A percentile compares a stretch with the other conserved stretches of the same genome.
phyloP scores from a whole-genome alignment of 768 basidiomycete genomes.

The Steccherinum ochraceum region DNA sequence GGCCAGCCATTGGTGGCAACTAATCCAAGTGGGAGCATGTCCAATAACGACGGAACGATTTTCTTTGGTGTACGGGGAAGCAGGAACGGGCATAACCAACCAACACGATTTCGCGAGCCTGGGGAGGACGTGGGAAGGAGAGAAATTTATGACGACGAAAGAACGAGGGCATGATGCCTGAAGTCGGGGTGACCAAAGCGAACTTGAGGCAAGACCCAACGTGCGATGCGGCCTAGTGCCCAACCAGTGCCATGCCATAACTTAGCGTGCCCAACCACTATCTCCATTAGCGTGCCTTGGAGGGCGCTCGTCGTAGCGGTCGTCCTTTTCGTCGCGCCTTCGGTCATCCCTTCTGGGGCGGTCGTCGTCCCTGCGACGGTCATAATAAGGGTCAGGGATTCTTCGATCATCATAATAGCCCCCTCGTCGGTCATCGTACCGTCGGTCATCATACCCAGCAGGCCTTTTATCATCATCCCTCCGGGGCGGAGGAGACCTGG shows the following conservation, averaged over 20 bases:
- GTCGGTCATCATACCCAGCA: slow-evolving; percentile 91
- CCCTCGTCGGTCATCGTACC: slow-evolving; percentile 86
- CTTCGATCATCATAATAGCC: slow-evolving; percentile 74
- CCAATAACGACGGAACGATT: slow-evolving; percentile 18
- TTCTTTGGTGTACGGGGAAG: slow-evolving; percentile 17
- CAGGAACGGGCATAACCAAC: slow-evolving; percentile 12
- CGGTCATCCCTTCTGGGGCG: slow-evolving; percentile 67
- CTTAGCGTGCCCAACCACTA: slow-evolving; percentile 30
- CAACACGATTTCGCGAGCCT: slow-evolving; percentile 6
- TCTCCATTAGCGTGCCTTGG: slow-evolving; percentile 74
- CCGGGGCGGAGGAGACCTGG: slow-evolving; percentile 76
- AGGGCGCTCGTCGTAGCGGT: slow-evolving; percentile 70
- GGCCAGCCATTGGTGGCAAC: slow-evolving; percentile 12
- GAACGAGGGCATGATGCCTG: not conserved
- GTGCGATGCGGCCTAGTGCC: not conserved
- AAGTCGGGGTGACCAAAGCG: not conserved
- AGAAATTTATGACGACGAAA: not conserved
- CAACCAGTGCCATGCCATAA: not conserved
- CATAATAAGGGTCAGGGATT: slow-evolving; percentile 82
- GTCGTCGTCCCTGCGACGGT: slow-evolving; percentile 77
- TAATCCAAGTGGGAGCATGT: slow-evolving; percentile 13
- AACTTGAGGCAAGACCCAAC: not conserved
- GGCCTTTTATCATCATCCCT: slow-evolving; percentile 83
- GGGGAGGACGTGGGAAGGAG: not conserved
- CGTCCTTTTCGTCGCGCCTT: slow-evolving; percentile 81